A percentile compares a stretch with the other conserved stretches of the same genome.
phyloP scores from a whole-genome alignment of 108 stramenopile species.

The Conticribra weissflogii region DNA sequence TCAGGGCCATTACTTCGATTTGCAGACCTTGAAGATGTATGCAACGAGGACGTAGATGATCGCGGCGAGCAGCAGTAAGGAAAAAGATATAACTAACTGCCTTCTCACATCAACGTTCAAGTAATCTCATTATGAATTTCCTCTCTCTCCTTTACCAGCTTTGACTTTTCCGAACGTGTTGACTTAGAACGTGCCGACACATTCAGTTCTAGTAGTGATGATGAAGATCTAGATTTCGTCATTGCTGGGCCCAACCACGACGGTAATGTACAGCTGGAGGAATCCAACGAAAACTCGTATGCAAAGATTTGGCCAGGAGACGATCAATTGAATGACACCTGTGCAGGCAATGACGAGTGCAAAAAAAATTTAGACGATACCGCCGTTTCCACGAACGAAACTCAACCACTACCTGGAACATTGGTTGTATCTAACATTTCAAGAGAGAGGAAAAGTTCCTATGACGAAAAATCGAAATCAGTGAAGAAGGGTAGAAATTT shows the following conservation, averaged over 20 bases:
- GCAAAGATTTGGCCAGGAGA: slow-evolving; percentile 14
- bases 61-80: neutral
- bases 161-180: slow-evolving; percentile 13
- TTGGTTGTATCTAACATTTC: too few relatives aligned
- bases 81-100: neutral
- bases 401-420: too few relatives aligned
- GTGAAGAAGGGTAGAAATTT: neutral
- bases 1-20: neutral
- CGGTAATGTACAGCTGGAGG: neutral
- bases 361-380: too few relatives aligned
- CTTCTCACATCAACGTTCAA: neutral
- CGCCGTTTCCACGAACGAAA: too few relatives aligned
- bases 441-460: neutral
- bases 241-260: slow-evolving; percentile 30
- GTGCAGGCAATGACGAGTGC: neutral
- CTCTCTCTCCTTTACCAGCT: neutral
- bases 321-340: neutral
- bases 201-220: slow-evolving; percentile 41
- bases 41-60: slow-evolving; percentile 7
- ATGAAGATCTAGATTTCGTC: slow-evolving; percentile 25
- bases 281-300: slow-evolving; percentile 1
- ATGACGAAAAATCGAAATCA: neutral
- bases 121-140: neutral
- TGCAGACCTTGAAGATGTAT: slow-evolving; percentile 6
- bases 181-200: slow-evolving; percentile 12